phyloP scores from a whole-genome alignment of 441 rosid species.

The Populus hybrid region DNA sequence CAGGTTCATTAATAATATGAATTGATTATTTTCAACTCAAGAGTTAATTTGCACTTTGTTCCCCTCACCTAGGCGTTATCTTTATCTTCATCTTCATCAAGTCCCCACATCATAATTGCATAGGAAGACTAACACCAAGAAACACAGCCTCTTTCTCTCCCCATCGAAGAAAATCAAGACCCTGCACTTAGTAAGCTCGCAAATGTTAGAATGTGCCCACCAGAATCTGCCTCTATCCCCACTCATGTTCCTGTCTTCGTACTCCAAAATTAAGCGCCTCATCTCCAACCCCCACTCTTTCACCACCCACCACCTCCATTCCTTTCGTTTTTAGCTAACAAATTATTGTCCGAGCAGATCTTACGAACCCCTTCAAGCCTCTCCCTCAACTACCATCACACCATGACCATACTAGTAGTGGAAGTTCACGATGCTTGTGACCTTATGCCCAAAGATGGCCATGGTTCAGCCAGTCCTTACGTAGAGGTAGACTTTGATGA shows the following conservation, averaged over 20 bases:
- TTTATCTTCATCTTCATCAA: no score
- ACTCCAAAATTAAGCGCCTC: constrained; percentile 35
- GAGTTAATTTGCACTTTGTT: neutral
- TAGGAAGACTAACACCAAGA: constrained; percentile 3
- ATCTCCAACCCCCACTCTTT: constrained; percentile 9
- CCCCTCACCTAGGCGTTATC: no score
- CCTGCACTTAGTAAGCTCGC: neutral
- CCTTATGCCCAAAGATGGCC: constrained; percentile 89
- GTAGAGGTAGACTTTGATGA: constrained; percentile 75
- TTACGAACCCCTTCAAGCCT: neutral
- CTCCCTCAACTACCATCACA: neutral
- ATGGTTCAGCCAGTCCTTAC: constrained; percentile 85
- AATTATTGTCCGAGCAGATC: neutral
- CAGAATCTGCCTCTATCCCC: constrained; percentile 22
- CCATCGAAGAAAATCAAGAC: neutral
- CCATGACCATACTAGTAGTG: constrained; percentile 56
- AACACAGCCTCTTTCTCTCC: neutral
- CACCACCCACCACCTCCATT: constrained; percentile 12
- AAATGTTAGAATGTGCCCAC: constrained; percentile 1
- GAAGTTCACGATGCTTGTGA: constrained; percentile 76
- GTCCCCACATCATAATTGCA: neutral
- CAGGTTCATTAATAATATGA: no score
- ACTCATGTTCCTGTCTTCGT: constrained; percentile 38
- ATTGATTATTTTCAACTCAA: no score
- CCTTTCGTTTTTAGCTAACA: constrained; percentile 9